phyloP scores from a whole-genome alignment of 345 rosid species.

The Barbarea vulgaris region DNA sequence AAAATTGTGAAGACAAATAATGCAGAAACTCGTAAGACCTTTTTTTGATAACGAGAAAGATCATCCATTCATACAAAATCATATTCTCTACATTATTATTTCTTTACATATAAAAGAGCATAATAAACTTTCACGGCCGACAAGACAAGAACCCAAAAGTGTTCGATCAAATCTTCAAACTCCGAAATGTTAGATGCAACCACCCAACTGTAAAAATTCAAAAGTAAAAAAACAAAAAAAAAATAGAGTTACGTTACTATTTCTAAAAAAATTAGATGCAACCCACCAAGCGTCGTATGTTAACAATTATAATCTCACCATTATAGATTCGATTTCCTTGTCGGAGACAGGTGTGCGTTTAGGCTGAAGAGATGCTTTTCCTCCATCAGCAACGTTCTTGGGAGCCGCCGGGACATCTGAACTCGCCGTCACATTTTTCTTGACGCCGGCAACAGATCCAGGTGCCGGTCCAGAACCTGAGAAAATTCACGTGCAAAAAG shows the following conservation, averaged over 20 bases:
- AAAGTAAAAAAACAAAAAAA: neutral
- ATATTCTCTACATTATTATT: constrained; percentile 28
- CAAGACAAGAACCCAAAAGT: constrained; percentile 25
- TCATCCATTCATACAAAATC: constrained; percentile 15
- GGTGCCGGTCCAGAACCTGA: constrained; percentile 34
- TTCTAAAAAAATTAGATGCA: too few species aligned
- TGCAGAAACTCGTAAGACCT: constrained; percentile 1
- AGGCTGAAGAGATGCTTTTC: constrained; percentile 85
- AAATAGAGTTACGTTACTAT: constrained; percentile 4
- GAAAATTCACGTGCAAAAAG: neutral
- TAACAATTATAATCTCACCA: constrained; percentile 42
- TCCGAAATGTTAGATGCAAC: constrained; percentile 30
- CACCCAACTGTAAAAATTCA: constrained; percentile 35
- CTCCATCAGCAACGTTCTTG: constrained; percentile 58
- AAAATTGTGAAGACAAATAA: constrained; percentile 12
- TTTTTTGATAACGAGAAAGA: neutral
- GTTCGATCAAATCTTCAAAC: constrained; percentile 17
- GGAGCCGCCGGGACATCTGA: constrained; percentile 72
- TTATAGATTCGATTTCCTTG: constrained; percentile 68
- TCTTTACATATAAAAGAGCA: constrained; percentile 29
- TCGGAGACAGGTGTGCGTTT: constrained; percentile 74
- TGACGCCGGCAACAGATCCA: constrained; percentile 27
- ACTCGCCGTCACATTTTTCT: constrained; percentile 41
- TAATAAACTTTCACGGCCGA: constrained; percentile 8
- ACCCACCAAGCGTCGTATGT: neutral